Evolutionary conservation across 176 grass and related monocot genomes (phyloP), one percentile per base, ranked within the genome.

Genomic region (Tillandsia leiboldiana): DNA sequence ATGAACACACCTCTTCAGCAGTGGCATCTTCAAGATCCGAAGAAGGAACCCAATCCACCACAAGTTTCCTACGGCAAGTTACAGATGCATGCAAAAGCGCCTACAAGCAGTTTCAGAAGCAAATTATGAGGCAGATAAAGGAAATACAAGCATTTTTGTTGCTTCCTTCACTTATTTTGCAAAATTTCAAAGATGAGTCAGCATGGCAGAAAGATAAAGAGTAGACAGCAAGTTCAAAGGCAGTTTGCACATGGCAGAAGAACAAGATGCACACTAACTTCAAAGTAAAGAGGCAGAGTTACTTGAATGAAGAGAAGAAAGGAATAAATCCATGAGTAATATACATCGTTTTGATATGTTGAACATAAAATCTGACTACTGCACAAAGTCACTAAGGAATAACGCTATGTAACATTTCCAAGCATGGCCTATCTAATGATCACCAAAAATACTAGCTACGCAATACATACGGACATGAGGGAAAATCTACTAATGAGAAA

Each of bases 21-120:
- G 89, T 73, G 68, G 72, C 50, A 52, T 93, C 84, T 86, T 99
- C 95, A 64, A 99, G 95, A 80, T 99, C 90, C 71, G 84, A 79
- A 68, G 95, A 88, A 83, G 82, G 84, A 68, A 99, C 77, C 95
- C 90, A 99, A 17, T 99, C 71, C 17, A 99, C 80, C 18, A 99
- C 72, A 86, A 99, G 87, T 73, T 99, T 99, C 66, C 82, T 93
- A 78, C 69, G 75, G 74, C 86, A 88, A 75, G 68, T 80, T 70
- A 86, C 84, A 67, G 95, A 99, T 79, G 89, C 95, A 86, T 99
- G 95, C 72, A 88, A 75, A 73, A 99, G 87, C 77, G 89, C 90
- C 89, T 90, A 76, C 11, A 87, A 85, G 42, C 70, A 48, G 15
- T 69, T 77, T 77, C 52, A 51, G 3, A 51, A 66, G 51, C 17